phyloP scores from a whole-genome alignment of 306 rosid species.

The Fragaria vesca region DNA sequence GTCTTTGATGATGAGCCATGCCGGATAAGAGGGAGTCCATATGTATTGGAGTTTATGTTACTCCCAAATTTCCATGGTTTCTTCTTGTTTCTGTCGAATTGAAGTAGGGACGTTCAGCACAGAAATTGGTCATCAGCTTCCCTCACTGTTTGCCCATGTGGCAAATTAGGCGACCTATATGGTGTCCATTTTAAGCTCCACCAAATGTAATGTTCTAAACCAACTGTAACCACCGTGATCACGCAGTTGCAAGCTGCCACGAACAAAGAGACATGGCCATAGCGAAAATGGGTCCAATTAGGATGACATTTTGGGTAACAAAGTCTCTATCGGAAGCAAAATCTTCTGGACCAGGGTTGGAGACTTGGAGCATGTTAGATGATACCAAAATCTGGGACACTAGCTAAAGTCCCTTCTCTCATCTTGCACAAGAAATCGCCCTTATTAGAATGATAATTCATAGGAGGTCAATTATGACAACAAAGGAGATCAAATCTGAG shows the following conservation, averaged over 20 bases:
- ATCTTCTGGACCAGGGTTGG: not conserved
- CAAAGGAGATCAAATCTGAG: not conserved
- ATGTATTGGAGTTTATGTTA: not conserved
- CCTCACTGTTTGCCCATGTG: not conserved
- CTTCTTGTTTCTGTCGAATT: not conserved
- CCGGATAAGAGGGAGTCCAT: not conserved
- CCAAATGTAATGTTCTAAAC: not conserved
- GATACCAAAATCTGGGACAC: not conserved
- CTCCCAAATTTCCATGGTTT: not conserved
- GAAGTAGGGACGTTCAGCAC: not conserved
- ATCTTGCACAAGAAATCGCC: not conserved
- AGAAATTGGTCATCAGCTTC: not conserved
- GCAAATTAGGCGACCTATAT: not conserved
- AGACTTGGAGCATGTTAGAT: not conserved
- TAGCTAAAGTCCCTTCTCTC: not conserved
- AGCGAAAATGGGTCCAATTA: constrained; percentile 14
- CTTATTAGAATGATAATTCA: not conserved
- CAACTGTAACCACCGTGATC: not conserved
- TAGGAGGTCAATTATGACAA: not conserved
- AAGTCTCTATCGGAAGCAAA: not conserved
- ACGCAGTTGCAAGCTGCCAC: not conserved
- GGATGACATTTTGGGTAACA: constrained; percentile 8
- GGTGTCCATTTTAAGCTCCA: constrained; percentile 1
- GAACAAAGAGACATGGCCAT: not conserved
- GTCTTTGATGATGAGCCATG: not conserved